A percentile compares a stretch with the other conserved stretches of the same genome.
Conservation (phyloP, 768 basidiomycete species). For the Mycena pura region DNA sequence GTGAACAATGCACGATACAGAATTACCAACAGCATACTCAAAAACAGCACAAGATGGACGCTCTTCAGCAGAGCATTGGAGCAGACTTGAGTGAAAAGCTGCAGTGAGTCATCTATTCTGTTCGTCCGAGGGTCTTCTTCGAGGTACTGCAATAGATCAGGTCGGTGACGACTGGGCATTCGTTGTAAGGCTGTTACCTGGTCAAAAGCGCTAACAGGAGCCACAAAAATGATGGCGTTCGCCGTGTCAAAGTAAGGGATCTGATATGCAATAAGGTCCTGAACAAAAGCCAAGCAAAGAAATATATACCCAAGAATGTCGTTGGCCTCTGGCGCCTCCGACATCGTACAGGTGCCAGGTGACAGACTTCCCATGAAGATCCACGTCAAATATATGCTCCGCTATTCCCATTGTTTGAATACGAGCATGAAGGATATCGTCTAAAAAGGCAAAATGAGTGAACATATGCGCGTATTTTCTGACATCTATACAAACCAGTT, state of each 20-base stretch:
- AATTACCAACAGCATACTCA: constrained; percentile 49
- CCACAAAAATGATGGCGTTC: constrained; percentile 82
- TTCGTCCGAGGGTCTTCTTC: constrained; percentile 89
- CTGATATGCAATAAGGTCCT: constrained; percentile 14
- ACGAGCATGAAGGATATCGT: constrained; percentile 88
- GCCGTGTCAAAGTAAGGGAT: constrained; percentile 74
- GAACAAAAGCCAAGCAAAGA: neutral
- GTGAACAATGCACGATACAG: neutral
- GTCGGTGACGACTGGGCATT: constrained; percentile 5
- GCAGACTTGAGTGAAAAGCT: constrained; percentile 86
- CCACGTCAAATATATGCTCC: constrained; percentile 84
- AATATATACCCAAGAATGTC: constrained; percentile 70
- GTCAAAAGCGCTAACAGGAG: constrained; percentile 81
- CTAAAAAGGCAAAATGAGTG: constrained; percentile 44
- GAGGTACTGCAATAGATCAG: constrained; percentile 62
- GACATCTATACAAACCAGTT: constrained; percentile 55
- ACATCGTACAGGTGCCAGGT: constrained; percentile 80
- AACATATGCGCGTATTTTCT: constrained; percentile 36
- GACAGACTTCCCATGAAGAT: constrained; percentile 77
- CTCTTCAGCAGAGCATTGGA: constrained; percentile 81
- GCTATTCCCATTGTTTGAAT: constrained; percentile 91
- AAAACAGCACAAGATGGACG: constrained; percentile 64
- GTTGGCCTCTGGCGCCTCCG: constrained; percentile 73
- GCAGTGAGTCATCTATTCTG: constrained; percentile 87
- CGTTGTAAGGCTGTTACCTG: constrained; percentile 53